Percentiles rank a stretch among this genome's conserved stretches.
phyloP scores from a whole-genome alignment of 805 yeast species.

The Saturnispora sekii region DNA sequence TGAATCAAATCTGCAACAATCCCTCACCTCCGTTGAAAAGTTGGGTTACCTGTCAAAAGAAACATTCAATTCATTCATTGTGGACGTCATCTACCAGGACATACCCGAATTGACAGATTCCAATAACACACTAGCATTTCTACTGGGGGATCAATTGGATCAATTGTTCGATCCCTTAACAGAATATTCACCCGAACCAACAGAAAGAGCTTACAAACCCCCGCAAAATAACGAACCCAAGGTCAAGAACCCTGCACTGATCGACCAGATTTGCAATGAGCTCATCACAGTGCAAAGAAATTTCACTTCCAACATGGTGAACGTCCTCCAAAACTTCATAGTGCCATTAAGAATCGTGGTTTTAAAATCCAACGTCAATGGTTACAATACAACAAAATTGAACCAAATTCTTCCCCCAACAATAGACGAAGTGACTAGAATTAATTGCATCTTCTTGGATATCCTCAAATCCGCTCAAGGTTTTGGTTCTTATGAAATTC shows the following conservation, averaged over 20 bases:
- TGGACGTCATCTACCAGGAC: slow-evolving; percentile 65
- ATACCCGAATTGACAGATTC: slow-evolving; percentile 31
- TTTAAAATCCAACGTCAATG: slow-evolving; percentile 42
- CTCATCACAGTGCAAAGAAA: slow-evolving; percentile 62
- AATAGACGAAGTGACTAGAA: slow-evolving; percentile 84
- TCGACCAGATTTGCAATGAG: slow-evolving; percentile 54
- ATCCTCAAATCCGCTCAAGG: slow-evolving; percentile 58
- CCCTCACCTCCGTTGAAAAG: slow-evolving; percentile 47
- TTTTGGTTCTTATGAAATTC: slow-evolving; percentile 64
- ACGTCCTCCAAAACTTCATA: slow-evolving; percentile 66
- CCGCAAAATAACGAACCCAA: slow-evolving; percentile 30
- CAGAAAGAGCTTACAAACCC: slow-evolving; percentile 59
- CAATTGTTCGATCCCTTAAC: slow-evolving; percentile 81
- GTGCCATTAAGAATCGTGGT: slow-evolving; percentile 70
- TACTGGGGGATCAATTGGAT: slow-evolving; percentile 79
- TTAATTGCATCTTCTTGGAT: slow-evolving; percentile 76
- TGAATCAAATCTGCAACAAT: slow-evolving; percentile 40
- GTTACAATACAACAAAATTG: slow-evolving; percentile 51
- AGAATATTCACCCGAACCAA: slow-evolving; percentile 86
- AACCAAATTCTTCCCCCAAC: slow-evolving; percentile 89
- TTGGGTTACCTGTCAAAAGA: slow-evolving; percentile 43
- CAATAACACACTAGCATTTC: slow-evolving; percentile 67
- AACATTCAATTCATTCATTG: slow-evolving; percentile 37
- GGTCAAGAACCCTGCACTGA: slow-evolving; percentile 24
- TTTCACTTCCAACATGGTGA: slow-evolving; percentile 61